Evolutionary conservation across 1,284 basidiomycete species (phyloP), one percentile per base, ranked within the genome.

Genomic region (Microbotryum silenes-acaulis): DNA sequence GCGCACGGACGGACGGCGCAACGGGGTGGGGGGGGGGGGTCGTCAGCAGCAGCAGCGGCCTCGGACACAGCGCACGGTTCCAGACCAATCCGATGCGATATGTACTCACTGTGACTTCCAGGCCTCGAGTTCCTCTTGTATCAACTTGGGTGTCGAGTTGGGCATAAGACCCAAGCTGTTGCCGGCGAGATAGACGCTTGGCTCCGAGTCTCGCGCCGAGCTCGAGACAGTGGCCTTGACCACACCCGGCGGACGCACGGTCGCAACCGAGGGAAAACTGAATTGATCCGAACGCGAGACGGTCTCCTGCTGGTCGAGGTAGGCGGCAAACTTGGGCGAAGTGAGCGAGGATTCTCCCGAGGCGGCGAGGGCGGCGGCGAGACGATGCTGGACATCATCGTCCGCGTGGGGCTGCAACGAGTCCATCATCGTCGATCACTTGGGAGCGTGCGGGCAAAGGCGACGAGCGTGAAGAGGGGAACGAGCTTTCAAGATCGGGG

Each of bases 121-220:
- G n/a, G 87, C 85, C 56, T 83, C 77, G 52, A 98, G 76, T 76
- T 98, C 96, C 75, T 94, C 84, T 69, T 88, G 77, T 37, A 98
- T 78, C 58, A 91, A 80, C 70, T 81, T 73, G 63, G 83, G 81
- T 25, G 90, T 86, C 47, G 83, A 80, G 74, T 85, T 89, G 50
- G 88, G 83, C 70, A 92, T 79, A 53, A 87, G 81, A 1, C 94
- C 94, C 4, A 98, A 82, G 50, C 92, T 97, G 78, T 99, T 98
- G 51, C 94, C 96, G 75, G 91, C 96, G 56, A 99, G 84, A 76
- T 98, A 99, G 48, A 86, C 83, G 74, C 83, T 84, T 60, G 80
- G 77, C 59, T 75, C 74, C 14, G n/a, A 16, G 33, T 44, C 20
- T 29, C 10, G 9, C 47, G 10, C 52, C n/a, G 9, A 29, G 21